Evolutionary conservation across 495 filamentous ascomycete species (phyloP).

Genomic region (Podospora fimiseda): DNA sequence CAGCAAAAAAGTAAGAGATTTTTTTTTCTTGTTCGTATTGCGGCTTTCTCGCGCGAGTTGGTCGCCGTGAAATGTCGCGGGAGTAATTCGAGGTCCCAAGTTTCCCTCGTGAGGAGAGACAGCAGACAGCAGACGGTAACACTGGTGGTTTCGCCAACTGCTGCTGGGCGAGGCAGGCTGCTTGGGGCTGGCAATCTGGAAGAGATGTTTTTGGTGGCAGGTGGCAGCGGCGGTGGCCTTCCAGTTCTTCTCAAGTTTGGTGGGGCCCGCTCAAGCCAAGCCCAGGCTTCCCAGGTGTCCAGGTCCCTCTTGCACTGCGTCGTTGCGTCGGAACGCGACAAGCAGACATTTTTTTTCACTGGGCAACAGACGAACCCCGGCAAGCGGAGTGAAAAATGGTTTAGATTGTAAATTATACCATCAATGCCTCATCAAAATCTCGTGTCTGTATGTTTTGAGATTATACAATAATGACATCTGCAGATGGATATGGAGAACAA

Average conservation of each 20-base stretch:
- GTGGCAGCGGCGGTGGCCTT: conserved; percentile 11
- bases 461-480: neutral
- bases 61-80: conserved; percentile 11
- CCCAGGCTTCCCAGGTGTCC: neutral
- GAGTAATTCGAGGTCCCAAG: no score
- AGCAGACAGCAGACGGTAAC: neutral
- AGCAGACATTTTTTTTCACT: conserved; percentile 13
- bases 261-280: neutral
- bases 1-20: conserved; percentile 11
- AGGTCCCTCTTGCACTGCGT: neutral
- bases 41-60: conserved; percentile 7
- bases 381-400: neutral
- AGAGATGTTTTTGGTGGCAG: conserved; percentile 15
- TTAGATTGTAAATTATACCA: neutral
- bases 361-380: conserved; percentile 14
- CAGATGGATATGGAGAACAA: neutral
- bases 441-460: no score
- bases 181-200: conserved; percentile 12
- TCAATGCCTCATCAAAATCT: no score
- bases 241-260: conserved; percentile 10
- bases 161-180: conserved; percentile 1
- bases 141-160: neutral
- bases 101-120: neutral
- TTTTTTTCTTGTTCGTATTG: no score
- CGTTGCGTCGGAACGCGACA: neutral